Base-by-base conservation (phyloP, 2,329 filamentous ascomycete species). In the Neonectria ditissima region DNA sequence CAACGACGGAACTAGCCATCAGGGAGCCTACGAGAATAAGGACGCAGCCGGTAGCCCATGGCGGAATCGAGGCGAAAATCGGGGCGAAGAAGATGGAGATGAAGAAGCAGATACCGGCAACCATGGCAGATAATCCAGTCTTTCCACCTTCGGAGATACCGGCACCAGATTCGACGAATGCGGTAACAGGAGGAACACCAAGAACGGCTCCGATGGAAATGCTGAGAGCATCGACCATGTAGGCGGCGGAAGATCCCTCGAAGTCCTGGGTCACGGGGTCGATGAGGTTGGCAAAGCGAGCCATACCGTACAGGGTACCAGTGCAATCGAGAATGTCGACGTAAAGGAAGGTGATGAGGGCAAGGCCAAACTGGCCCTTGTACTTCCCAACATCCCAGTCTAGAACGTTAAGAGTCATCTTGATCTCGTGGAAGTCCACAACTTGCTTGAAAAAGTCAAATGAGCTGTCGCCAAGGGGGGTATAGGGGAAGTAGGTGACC, bases 401-500 rank as follows among this genome's bases (percentile, higher is more conserved):
- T 74, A 93, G 91, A 1, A 90, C 92, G 34, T 84, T 86, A 14
- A 97, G 84, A 5, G 87, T 89, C 52, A 86, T 85, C 65, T 84
- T 76, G 75, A 97, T 97, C 6, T 88, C 86, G 75, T 95, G 92
- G 82, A 97, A 96, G 24, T 90, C 89, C 44, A 95, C 93, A 2
- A 97, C 92, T 76, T 93, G 86, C 78, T 92, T 93, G 86, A 97
- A 97, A 80, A 97, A 97, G 72, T 94, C 84, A 78, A 97, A 97
- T 43, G 82, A 82, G 72, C 85, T 84, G 76, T 94, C 83, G 43
- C 93, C 93, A 2, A 90, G 77, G 0, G 83, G 69, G 0, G 87
- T 92, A 73, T 94, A 84, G 0, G 93, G 92, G 80, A 97, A 97
- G 78, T 91, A 93, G 6, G 93, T 95, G 60, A 97, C 89, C 0